Conservation (phyloP, 1,139 yeast genomes). For the Yamadazyma friedrichii region DNA sequence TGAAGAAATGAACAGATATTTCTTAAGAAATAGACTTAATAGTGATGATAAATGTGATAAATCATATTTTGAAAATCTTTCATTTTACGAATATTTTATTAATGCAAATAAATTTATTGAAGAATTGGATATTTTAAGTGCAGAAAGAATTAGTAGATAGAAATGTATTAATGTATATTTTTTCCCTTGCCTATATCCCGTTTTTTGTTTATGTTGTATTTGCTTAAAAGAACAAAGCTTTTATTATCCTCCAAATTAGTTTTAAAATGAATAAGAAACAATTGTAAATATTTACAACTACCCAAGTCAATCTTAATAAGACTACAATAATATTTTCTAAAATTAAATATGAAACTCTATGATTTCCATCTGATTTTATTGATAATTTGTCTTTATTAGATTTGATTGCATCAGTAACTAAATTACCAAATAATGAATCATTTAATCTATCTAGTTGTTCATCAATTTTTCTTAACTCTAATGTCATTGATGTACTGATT, state of each 20-base stretch:
- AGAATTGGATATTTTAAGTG: constrained; percentile 19
- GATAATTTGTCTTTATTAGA: constrained; percentile 24
- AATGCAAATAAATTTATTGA: constrained; percentile 28
- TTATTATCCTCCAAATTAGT: constrained; percentile 37
- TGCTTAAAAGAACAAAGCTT: constrained; percentile 21
- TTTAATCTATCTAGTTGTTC: constrained; percentile 65
- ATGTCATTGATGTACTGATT: constrained; percentile 74
- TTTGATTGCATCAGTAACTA: constrained; percentile 26
- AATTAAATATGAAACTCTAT: constrained; percentile 35
- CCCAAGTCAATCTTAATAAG: constrained; percentile 68
- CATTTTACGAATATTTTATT: constrained; percentile 20
- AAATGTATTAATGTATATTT: neutral
- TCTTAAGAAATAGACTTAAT: constrained; percentile 17
- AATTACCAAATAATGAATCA: constrained; percentile 28
- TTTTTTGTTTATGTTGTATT: neutral
- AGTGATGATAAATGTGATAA: constrained; percentile 12
- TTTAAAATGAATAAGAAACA: constrained; percentile 31
- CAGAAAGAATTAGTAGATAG: constrained; percentile 7
- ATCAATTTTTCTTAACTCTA: constrained; percentile 67
- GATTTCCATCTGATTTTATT: constrained; percentile 10
- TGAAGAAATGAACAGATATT: constrained; percentile 17
- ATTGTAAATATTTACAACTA: constrained; percentile 57
- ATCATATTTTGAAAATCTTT: neutral
- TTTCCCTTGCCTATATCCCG: neutral
- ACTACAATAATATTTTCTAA: constrained; percentile 55